phyloP scores from a whole-genome alignment of 2,329 filamentous ascomycete species.

The Hansfordia pulvinata region DNA sequence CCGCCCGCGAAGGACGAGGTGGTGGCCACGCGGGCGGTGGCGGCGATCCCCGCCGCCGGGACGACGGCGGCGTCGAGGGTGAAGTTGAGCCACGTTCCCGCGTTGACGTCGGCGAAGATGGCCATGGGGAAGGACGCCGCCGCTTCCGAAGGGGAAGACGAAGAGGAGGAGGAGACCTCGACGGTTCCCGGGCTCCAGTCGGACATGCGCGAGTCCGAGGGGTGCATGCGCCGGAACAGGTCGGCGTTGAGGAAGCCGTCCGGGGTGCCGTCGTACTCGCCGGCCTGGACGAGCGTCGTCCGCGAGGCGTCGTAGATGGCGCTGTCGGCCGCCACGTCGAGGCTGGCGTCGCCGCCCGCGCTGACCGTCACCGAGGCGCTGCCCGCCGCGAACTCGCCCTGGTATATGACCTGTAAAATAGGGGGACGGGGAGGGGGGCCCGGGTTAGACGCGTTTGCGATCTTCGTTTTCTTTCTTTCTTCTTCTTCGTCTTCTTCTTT shows the following conservation, averaged over 20 bases:
- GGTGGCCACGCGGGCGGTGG: slow-evolving; percentile 50
- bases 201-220: slow-evolving; percentile 49
- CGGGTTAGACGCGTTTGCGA: no score
- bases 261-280: slow-evolving; percentile 48
- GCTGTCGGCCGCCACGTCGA: slow-evolving; percentile 29
- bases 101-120: slow-evolving; percentile 46
- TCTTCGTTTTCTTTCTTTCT: no score
- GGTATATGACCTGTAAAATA: no score
- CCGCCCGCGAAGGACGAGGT: slow-evolving; percentile 48
- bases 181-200: slow-evolving; percentile 47
- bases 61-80: slow-evolving; percentile 34
- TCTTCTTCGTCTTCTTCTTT: no score
- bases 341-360: slow-evolving; percentile 29
- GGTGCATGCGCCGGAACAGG: slow-evolving; percentile 56
- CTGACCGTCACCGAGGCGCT: slow-evolving; percentile 28
- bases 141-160: slow-evolving; percentile 1
- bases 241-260: slow-evolving; percentile 53
- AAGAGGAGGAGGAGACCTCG: slow-evolving; percentile 42
- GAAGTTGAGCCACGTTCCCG: slow-evolving; percentile 46
- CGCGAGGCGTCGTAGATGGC: slow-evolving; percentile 20
- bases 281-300: slow-evolving; percentile 37
- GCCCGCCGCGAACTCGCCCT: slow-evolving; percentile 37
- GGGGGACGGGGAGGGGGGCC: no score
- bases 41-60: slow-evolving; percentile 20
- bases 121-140: slow-evolving; percentile 51